Evolutionary conservation across 202 grass and related monocot species (phyloP), one percentile per base, ranked within the genome.

Genomic region (Hordeum pubiflorum): DNA sequence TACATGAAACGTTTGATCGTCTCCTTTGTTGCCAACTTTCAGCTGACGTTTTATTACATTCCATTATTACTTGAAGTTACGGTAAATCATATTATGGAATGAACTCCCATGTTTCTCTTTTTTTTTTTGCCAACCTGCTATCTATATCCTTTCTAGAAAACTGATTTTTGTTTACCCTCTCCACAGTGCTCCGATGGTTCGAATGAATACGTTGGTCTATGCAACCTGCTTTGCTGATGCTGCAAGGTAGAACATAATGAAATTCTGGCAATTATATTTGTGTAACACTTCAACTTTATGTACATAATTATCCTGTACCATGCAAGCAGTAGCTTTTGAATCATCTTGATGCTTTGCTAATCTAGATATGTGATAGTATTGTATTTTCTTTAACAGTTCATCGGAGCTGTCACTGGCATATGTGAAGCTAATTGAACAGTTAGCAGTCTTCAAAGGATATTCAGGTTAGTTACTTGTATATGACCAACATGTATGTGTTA

Each of bases 151-250:
- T 83, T 58, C 17, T 63, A 27, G 34, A 81, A 84, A 76, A 52
- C 58, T 71, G 76, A 86, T 83, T 73, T 82, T 74, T 37, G 20
- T 76, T 32, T 36, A 54, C 70, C 3, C 34, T 23, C 40, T 79
- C 78, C 76, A 60, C 86, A 97, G 96, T 87, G 89, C 92, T 74
- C 92, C 87, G 13, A 86, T 95, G 82, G 96, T 95, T 69, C 86
- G 87, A 85, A 92, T 91, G 89, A 93, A 91, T 88, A 77, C 83
- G 5, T 84, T 95, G 81, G 90, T 95, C 83, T 99, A 95, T 90
- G 92, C 87, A 83, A 91, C 92, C 24, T 93, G 90, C 78, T 99
- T 95, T 79, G 72, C 90, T 44, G 92, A 99, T 88, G 90, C 86
- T 93, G 85, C 96, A 79, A 99, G 96, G 96, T 99, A 84, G 69